These are phyloP conservation scores for Erigeron canadensis DNA, from an alignment of 129 eudicot species.

Conservation along the genomic window DNA sequence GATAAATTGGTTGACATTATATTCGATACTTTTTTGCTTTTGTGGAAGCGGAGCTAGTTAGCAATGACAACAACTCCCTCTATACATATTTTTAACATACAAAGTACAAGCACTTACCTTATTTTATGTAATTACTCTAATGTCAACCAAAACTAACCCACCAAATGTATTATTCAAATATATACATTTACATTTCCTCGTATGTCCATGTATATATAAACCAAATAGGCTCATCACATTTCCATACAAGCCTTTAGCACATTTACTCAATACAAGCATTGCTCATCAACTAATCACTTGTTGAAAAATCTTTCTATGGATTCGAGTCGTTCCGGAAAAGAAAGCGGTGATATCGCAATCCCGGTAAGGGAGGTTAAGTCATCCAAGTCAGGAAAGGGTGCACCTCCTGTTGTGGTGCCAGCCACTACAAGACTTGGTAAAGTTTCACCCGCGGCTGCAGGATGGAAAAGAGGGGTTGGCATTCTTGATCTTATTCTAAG, in stretches of 20 bases:
- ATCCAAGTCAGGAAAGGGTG: conserved; percentile 33
- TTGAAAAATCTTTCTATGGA: conserved; percentile 30
- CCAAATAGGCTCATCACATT: background rate
- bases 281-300: background rate
- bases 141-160: conserved; percentile 41
- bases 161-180: conserved; percentile 10
- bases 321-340: conserved; percentile 35
- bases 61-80: conserved; percentile 31
- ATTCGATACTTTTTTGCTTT: background rate
- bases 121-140: conserved; percentile 10
- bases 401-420: conserved; percentile 28
- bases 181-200: background rate
- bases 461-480: conserved; percentile 57
- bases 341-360: conserved; percentile 46
- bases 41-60: conserved; percentile 33
- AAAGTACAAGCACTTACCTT: conserved; percentile 24
- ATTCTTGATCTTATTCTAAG: conserved; percentile 63
- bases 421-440: conserved; percentile 34
- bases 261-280: background rate
- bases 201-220: conserved; percentile 23
- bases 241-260: conserved; percentile 20
- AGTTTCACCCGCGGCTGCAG: conserved; percentile 15
- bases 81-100: conserved; percentile 5
- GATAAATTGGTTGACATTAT: background rate
- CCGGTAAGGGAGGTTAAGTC: conserved; percentile 52